These are phyloP conservation scores for Tephrocybe sp. DNA, from an alignment of 768 basidiomycete genomes.

Conservation along the genomic window DNA sequence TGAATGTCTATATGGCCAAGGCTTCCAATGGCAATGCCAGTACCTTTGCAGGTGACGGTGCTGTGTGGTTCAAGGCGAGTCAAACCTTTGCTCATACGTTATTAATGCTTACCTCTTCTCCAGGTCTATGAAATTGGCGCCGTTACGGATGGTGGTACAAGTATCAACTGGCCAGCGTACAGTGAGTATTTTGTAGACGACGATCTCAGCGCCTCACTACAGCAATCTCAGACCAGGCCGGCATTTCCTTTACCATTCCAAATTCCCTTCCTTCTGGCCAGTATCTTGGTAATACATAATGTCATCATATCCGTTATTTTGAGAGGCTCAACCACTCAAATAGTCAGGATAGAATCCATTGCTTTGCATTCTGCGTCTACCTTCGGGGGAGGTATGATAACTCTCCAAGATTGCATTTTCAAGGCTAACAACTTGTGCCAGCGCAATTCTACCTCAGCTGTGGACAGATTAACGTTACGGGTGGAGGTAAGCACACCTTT, in stretches of 20 bases:
- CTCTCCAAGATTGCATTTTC: conserved; percentile 9
- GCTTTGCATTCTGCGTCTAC: conserved; percentile 37
- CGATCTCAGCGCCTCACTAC: background rate
- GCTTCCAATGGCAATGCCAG: conserved; percentile 35
- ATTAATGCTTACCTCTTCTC: background rate
- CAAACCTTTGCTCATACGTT: background rate
- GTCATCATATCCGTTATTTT: background rate
- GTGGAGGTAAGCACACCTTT: conserved; percentile 29
- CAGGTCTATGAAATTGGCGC: conserved; percentile 44
- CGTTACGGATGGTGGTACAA: conserved; percentile 43
- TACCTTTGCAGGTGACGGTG: conserved; percentile 41
- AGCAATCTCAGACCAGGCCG: conserved; percentile 17
- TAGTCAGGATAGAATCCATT: conserved; percentile 38
- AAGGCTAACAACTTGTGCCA: background rate
- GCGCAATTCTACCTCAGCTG: conserved; percentile 36
- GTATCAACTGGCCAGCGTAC: conserved; percentile 46
- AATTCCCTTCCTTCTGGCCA: conserved; percentile 34
- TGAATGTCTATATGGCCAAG: conserved; percentile 45
- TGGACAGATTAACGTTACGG: conserved; percentile 40
- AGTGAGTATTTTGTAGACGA: conserved; percentile 22
- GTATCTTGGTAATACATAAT: conserved; percentile 24
- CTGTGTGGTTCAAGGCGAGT: conserved; percentile 45
- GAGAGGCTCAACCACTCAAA: background rate
- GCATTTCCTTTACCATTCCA: conserved; percentile 37
- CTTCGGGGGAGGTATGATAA: conserved; percentile 31